Percentiles rank a stretch among this genome's conserved stretches.
Conservation (phyloP, 352 stramenopile species). For the Phytophthora rubi region DNA sequence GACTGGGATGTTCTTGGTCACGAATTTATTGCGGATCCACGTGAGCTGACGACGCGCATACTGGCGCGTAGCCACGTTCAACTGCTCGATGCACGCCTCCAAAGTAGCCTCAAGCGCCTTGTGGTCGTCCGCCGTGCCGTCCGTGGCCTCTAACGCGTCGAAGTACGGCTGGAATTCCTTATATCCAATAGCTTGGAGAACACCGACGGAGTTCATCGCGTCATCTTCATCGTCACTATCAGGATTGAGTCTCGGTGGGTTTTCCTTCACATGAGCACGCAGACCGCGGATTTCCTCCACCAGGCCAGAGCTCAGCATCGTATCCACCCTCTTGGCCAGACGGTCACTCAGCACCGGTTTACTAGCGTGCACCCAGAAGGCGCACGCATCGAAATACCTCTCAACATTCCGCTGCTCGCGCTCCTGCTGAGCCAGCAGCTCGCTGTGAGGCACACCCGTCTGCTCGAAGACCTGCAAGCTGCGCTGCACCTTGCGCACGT, state of each 20-base stretch:
- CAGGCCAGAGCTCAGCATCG: slow-evolving; percentile 81
- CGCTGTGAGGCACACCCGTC: slow-evolving; percentile 78
- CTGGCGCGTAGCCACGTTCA: slow-evolving; percentile 84
- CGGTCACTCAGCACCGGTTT: slow-evolving; percentile 69
- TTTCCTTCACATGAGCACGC: slow-evolving; percentile 51
- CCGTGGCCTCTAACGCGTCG: slow-evolving; percentile 52
- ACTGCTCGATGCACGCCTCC: slow-evolving; percentile 69
- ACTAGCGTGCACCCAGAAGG: slow-evolving; percentile 86
- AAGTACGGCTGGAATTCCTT: slow-evolving; percentile 92
- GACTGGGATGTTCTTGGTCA: slow-evolving; percentile 85
- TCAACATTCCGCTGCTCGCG: slow-evolving; percentile 51
- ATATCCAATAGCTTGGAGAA: slow-evolving; percentile 91
- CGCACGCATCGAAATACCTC: slow-evolving; percentile 78
- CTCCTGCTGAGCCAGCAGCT: slow-evolving; percentile 67
- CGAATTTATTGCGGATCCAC: slow-evolving; percentile 90
- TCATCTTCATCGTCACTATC: slow-evolving; percentile 33
- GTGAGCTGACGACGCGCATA: slow-evolving; percentile 88
- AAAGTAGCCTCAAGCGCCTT: slow-evolving; percentile 53
- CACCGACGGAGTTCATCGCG: slow-evolving; percentile 64
- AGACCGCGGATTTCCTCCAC: slow-evolving; percentile 78
- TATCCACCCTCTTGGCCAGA: slow-evolving; percentile 74
- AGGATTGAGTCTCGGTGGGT: slow-evolving; percentile 46
- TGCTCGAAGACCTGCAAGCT: slow-evolving; percentile 88
- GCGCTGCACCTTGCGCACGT: slow-evolving; percentile 87
- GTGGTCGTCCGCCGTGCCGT: slow-evolving; percentile 22